phyloP scores from a whole-genome alignment of 805 yeast genomes.

The Lachancea kluyveri region DNA sequence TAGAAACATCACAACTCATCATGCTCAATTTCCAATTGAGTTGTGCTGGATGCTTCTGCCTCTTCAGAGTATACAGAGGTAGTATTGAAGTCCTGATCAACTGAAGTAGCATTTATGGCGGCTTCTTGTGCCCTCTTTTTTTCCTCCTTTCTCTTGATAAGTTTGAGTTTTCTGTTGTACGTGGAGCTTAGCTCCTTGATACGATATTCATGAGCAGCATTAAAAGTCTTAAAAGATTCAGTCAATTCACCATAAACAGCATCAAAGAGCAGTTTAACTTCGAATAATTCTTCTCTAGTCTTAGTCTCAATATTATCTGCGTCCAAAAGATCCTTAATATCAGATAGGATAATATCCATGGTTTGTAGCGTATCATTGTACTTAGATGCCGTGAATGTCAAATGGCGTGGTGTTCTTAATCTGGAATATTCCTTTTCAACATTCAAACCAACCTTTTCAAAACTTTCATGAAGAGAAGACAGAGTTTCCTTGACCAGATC shows the following conservation, averaged over 20 bases:
- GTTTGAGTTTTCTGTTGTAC: constrained; percentile 20
- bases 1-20: too few relatives aligned
- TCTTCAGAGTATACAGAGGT: too few relatives aligned
- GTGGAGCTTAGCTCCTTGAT: constrained; percentile 26
- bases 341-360: constrained; percentile 12
- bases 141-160: constrained; percentile 24
- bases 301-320: constrained; percentile 15
- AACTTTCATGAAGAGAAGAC: constrained; percentile 36
- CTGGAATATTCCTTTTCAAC: constrained; percentile 46
- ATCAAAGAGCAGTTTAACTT: constrained; percentile 26
- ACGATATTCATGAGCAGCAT: constrained; percentile 24
- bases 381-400: constrained; percentile 9
- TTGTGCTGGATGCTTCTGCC: background rate
- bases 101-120: too few relatives aligned
- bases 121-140: constrained; percentile 12
- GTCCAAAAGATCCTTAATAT: constrained; percentile 21
- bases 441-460: constrained; percentile 41
- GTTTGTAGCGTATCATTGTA: constrained; percentile 11
- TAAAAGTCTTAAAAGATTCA: constrained; percentile 14
- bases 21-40: constrained; percentile 7
- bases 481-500: constrained; percentile 42
- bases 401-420: constrained; percentile 30
- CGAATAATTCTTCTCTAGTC: constrained; percentile 29
- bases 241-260: constrained; percentile 13
- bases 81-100: too few relatives aligned